These are phyloP conservation scores for Penicillium ochrochloron DNA, from an alignment of 495 filamentous ascomycete genomes.

Conservation along the genomic window DNA sequence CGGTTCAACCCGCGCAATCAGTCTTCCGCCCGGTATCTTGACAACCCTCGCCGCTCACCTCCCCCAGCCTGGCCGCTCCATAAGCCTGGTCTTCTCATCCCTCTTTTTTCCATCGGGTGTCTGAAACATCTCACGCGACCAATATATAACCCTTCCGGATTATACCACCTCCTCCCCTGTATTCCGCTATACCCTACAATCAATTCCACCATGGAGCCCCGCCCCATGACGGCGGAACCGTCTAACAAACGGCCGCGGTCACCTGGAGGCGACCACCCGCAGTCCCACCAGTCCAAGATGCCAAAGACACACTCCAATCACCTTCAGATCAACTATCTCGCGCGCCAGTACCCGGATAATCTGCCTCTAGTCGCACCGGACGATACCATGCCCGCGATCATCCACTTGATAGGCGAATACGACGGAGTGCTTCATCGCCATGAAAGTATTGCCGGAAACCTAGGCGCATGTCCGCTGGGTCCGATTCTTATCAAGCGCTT, in stretches of 20 bases:
- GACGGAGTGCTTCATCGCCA: slow-evolving; percentile 82
- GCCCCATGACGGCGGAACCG: slow-evolving; percentile 41
- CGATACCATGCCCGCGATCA: slow-evolving; percentile 63
- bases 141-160: neutral
- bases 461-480: slow-evolving; percentile 81
- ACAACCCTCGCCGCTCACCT: slow-evolving; percentile 7
- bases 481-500: slow-evolving; percentile 84
- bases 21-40: slow-evolving; percentile 16
- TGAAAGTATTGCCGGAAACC: slow-evolving; percentile 82
- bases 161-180: neutral
- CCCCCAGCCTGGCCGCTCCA: neutral
- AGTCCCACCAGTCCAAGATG: slow-evolving; percentile 53
- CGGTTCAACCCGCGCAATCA: slow-evolving; percentile 20
- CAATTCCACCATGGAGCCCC: slow-evolving; percentile 45
- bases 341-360: slow-evolving; percentile 63
- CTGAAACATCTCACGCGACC: slow-evolving; percentile 2
- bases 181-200: neutral
- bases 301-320: slow-evolving; percentile 60
- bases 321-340: slow-evolving; percentile 83
- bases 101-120: neutral
- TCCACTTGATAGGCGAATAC: slow-evolving; percentile 75
- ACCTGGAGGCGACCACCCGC: slow-evolving; percentile 52
- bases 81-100: neutral
- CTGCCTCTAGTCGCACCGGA: slow-evolving; percentile 64
- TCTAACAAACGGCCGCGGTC: slow-evolving; percentile 65